Evolutionary conservation across 768 basidiomycete species (phyloP).

Genomic region (Hericium alpestre): DNA sequence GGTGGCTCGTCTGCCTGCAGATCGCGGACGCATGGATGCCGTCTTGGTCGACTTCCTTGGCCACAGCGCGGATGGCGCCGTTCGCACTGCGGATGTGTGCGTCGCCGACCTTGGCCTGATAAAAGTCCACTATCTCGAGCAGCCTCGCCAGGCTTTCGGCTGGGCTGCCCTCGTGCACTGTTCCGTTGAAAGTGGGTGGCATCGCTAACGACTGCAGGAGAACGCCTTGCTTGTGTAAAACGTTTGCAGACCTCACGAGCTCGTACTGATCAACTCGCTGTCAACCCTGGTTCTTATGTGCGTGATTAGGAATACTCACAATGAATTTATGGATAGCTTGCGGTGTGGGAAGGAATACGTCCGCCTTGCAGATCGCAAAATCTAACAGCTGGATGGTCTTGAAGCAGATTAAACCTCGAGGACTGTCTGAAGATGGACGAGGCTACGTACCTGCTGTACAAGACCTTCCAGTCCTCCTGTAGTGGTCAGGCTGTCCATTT

Average conservation of each 20-base stretch:
- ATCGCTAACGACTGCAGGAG: slow-evolving; percentile 25
- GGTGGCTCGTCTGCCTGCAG: slow-evolving; percentile 28
- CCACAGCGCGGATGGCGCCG: slow-evolving; percentile 46
- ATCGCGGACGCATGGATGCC: slow-evolving; percentile 36
- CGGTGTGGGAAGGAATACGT: slow-evolving; percentile 43
- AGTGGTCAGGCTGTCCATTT: slow-evolving; percentile 39
- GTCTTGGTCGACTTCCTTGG: slow-evolving; percentile 49
- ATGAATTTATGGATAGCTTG: slow-evolving; percentile 48
- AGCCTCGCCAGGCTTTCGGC: slow-evolving; percentile 31
- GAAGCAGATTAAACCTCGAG: neutral
- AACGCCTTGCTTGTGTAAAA: slow-evolving; percentile 35
- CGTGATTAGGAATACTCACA: slow-evolving; percentile 27
- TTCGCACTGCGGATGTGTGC: slow-evolving; percentile 38
- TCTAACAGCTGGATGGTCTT: slow-evolving; percentile 47
- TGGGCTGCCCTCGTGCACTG: slow-evolving; percentile 17
- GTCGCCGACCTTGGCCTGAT: slow-evolving; percentile 39
- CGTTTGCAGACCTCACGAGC: slow-evolving; percentile 43
- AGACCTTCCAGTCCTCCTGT: slow-evolving; percentile 45
- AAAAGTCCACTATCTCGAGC: slow-evolving; percentile 36
- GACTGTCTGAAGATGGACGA: neutral
- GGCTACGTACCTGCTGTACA: slow-evolving; percentile 41
- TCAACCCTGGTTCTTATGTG: neutral
- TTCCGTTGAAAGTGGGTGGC: slow-evolving; percentile 13
- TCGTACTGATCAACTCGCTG: slow-evolving; percentile 39
- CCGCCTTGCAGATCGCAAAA: slow-evolving; percentile 39